Percentiles rank a stretch among this genome's conserved stretches.
phyloP scores from a whole-genome alignment of 306 rosid genomes.

The Corylus avellana region DNA sequence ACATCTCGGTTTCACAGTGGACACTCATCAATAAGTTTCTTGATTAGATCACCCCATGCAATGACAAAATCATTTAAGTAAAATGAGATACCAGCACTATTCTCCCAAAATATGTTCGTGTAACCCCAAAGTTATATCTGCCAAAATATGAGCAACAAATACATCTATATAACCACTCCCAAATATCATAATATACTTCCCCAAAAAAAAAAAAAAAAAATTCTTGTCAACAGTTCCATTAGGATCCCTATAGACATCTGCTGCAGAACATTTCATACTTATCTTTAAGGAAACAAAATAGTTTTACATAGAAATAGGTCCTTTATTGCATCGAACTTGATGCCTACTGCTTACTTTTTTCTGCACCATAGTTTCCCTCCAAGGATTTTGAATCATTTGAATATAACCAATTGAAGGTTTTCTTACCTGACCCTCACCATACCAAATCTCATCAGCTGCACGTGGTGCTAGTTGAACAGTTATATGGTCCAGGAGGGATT shows the following conservation, averaged over 20 bases:
- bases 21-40: background rate
- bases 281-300: background rate
- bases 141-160: background rate
- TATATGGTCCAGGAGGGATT: conserved; percentile 88
- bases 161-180: background rate
- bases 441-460: conserved; percentile 95
- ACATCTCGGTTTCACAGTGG: background rate
- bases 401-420: background rate
- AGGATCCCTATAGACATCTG: background rate
- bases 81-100: background rate
- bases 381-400: background rate
- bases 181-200: background rate
- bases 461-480: conserved; percentile 97
- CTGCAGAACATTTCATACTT: background rate
- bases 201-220: background rate
- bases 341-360: background rate
- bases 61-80: background rate
- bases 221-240: background rate
- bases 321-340: background rate
- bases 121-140: background rate
- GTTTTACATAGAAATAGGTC: background rate
- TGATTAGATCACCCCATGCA: background rate
- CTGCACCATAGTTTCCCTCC: background rate
- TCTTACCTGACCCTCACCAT: conserved; percentile 73
- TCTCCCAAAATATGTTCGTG: background rate